Base-by-base conservation (phyloP, 148 eudicot species). In the Chenopodium suecicum region DNA sequence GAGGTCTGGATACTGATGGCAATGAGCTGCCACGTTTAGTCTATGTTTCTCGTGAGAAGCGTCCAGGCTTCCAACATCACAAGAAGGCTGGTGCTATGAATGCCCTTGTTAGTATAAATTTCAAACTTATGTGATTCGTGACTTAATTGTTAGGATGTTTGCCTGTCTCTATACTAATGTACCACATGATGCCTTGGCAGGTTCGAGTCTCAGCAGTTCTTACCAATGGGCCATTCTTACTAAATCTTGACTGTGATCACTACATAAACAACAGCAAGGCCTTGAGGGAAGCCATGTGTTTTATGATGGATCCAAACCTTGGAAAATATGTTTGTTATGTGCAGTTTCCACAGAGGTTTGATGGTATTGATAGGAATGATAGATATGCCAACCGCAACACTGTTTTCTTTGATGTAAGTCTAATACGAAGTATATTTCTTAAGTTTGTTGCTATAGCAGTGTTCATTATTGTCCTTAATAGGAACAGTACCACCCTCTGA, bases 271-370 rank as follows among this genome's bases (percentile, higher is more conserved):
- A 84, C 83, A 87, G 89, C 85, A 87, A 87, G 83, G 89, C 89
- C 0, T 46, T 87, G 74, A 81, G 89, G 52, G 89, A 87, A 81
- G 89, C 89, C 58, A 87, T 87, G 89, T 87, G 89, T 80, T 87
- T 87, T 78, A 84, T 87, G 89, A 87, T 87, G 89, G 89, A 87
- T 84, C 89, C 89, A 65, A 87, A 87, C 84, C 89, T 87, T 56
- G 89, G 89, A 72, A 87, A 87, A 82, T 87, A 87, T 77, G 89
- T 87, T 50, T 87, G 89, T 82, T 87, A 87, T 62, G 89, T 87
- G 27, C 89, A 87, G 65, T 87, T 87, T 75, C 89, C 89, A 37
- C 89, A 87, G 78, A 87, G 89, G 80, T 87, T 87, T 79, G 89
- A 87, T 82, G 89, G 89, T 25, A 87, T 87, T 66, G 89, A 87